Base-by-base conservation (phyloP, 306 rosid genomes). In the Boehmeria nivea region DNA sequence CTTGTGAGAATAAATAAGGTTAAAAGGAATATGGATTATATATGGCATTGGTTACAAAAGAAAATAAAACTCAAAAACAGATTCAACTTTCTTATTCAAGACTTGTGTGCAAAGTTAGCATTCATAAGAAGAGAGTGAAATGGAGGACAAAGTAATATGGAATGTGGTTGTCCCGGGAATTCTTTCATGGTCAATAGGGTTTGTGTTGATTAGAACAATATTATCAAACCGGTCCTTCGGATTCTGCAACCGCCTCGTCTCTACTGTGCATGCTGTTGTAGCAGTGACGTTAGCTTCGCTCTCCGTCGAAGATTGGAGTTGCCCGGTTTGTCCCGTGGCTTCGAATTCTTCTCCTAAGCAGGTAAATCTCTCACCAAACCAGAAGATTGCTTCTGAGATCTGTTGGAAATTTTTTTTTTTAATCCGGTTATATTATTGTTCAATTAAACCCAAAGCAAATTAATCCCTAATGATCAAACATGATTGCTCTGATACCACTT, bases 271-370 rank as follows among this genome's bases (percentile, higher is more conserved):
- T 73, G 97, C 94, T 43, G 62, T 38, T 26, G 26, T 77, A 12
- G 95, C 86, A 8, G 95, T 89, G 1, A 72, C 77, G 4, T 61
- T 86, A 34, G 82, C 95, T 61, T 77, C 83, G 11, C 67, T 81
- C 19, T 77, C 89, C n/a, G 81, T 89, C 28, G 18, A 80, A 70
- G 80, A 83, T 64, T 83, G 94, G 95, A 76, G 47, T 2, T 86
- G 95, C 69, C 88, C 97, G 19, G 65, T 79, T 44, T 86, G 90
- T 49, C 78, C 86, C 57, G 12, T 57, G 52, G 88, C 86, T 36
- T 61, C 90, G 19, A 64, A 57, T 1, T 78, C 94, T 60, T 83
- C 95, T 27, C 66, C 61, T 3, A 26, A 1, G 43, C 93, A 86
- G 95, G 97, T 81, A 28, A 51, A 12, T 11, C 36, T 4, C 5